phyloP scores from a whole-genome alignment of 108 stramenopile species.

The Licmophora abbreviata region DNA sequence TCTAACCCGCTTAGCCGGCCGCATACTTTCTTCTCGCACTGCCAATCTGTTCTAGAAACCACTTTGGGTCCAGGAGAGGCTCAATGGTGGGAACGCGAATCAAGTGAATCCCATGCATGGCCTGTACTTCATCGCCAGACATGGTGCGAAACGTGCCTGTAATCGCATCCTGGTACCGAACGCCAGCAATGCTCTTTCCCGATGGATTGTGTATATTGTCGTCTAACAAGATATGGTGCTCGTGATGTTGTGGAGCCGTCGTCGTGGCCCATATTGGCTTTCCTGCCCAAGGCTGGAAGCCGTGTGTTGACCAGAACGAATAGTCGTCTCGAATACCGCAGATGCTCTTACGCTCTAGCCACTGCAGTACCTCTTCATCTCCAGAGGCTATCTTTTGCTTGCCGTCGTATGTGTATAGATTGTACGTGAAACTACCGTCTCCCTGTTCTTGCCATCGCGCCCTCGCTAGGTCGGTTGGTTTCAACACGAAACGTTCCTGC shows the following conservation, averaged over 20 bases:
- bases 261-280: slow-evolving; percentile 72
- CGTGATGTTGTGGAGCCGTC: slow-evolving; percentile 8
- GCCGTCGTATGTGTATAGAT: neutral
- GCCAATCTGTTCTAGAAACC: slow-evolving; percentile 65
- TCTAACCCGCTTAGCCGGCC: slow-evolving; percentile 1
- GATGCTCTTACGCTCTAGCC: slow-evolving; percentile 32
- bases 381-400: slow-evolving; percentile 31
- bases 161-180: slow-evolving; percentile 30
- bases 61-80: slow-evolving; percentile 57
- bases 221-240: slow-evolving; percentile 80
- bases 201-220: slow-evolving; percentile 82
- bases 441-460: slow-evolving; percentile 30
- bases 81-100: slow-evolving; percentile 75
- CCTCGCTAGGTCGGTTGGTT: slow-evolving; percentile 25
- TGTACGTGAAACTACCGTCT: neutral
- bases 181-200: slow-evolving; percentile 61
- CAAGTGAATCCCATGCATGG: slow-evolving; percentile 63
- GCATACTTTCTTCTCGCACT: slow-evolving; percentile 19
- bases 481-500: slow-evolving; percentile 36
- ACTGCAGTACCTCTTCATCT: slow-evolving; percentile 52
- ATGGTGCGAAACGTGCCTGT: slow-evolving; percentile 27
- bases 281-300: slow-evolving; percentile 59
- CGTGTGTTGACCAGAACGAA: slow-evolving; percentile 50
- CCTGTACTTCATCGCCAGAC: slow-evolving; percentile 26
- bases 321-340: slow-evolving; percentile 83